Evolutionary conservation across 2,329 filamentous ascomycete genomes (phyloP).

Genomic region (Penicillium sp.): DNA sequence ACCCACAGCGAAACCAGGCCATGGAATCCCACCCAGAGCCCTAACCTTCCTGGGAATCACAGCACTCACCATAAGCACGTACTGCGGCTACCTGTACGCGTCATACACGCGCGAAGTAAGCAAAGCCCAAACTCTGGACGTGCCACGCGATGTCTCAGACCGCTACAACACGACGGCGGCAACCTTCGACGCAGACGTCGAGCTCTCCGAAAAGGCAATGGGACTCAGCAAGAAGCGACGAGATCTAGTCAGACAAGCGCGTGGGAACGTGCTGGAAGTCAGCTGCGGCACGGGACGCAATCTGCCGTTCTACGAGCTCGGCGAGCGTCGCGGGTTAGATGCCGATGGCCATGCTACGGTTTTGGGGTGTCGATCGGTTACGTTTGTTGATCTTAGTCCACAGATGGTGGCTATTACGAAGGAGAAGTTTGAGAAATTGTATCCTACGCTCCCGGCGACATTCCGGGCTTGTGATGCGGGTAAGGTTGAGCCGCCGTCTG

Average conservation of each 20-base stretch:
- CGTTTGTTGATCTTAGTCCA: constrained; percentile 50
- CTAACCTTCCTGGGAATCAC: constrained; percentile 42
- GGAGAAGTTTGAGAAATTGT: constrained; percentile 43
- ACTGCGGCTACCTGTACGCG: constrained; percentile 46
- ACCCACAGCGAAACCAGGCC: constrained; percentile 6
- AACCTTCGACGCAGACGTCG: constrained; percentile 49
- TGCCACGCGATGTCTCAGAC: constrained; percentile 47
- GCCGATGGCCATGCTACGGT: constrained; percentile 32
- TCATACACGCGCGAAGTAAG: constrained; percentile 42
- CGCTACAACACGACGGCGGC: constrained; percentile 47
- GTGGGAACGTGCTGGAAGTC: constrained; percentile 51
- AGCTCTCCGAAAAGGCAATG: constrained; percentile 46
- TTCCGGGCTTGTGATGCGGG: constrained; percentile 42
- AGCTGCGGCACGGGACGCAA: constrained; percentile 54
- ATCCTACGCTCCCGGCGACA: constrained; percentile 35
- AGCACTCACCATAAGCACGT: constrained; percentile 44
- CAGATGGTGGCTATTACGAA: constrained; percentile 50
- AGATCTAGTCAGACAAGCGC: constrained; percentile 43
- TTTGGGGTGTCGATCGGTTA: constrained; percentile 43
- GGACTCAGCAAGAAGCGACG: constrained; percentile 43
- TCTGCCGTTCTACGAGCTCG: constrained; percentile 47
- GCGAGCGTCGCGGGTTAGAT: constrained; percentile 35
- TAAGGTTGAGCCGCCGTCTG: constrained; percentile 23
- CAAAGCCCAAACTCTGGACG: constrained; percentile 32
- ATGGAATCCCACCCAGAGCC: constrained; percentile 32